phyloP scores from a whole-genome alignment of 495 filamentous ascomycete species.

The Sphaerosporella brunnea region DNA sequence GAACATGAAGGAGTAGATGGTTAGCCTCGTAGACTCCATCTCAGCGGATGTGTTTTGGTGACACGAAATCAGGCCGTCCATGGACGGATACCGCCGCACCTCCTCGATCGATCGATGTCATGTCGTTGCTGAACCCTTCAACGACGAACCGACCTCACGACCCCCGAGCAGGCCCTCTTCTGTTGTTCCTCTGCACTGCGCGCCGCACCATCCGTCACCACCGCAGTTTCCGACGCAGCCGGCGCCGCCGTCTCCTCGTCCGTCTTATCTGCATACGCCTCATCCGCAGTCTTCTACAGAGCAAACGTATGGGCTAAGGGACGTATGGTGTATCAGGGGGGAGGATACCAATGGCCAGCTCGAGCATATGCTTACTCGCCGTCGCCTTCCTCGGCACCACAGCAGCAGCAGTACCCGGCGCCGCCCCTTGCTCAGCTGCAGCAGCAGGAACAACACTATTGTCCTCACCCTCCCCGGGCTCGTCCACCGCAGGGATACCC shows the following conservation, averaged over 20 bases:
- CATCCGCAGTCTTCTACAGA: constrained; percentile 8
- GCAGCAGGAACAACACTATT: constrained; percentile 9
- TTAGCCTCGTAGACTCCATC: too few species aligned
- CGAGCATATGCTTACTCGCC: constrained; percentile 2
- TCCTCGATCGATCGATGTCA: constrained; percentile 14
- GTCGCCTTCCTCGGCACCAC: background rate
- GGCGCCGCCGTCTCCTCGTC: background rate
- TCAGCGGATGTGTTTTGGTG: too few species aligned
- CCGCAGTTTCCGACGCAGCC: constrained; percentile 6
- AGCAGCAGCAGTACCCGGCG: background rate
- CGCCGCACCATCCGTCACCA: background rate
- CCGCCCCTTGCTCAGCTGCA: background rate
- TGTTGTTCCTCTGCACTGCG: background rate
- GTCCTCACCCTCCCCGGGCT: constrained; percentile 2
- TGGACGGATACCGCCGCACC: too few species aligned
- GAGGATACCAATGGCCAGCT: background rate
- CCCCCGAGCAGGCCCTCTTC: constrained; percentile 16
- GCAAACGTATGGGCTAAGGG: constrained; percentile 4
- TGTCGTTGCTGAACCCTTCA: constrained; percentile 21
- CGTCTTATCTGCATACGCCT: constrained; percentile 6
- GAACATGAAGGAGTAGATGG: too few species aligned
- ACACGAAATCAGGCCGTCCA: too few species aligned
- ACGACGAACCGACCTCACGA: constrained; percentile 17
- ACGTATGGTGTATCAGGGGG: too few species aligned
- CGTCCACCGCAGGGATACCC: constrained; percentile 11